These are phyloP conservation scores for Syzygium oleosum DNA, from an alignment of 345 rosid genomes.

Conservation along the genomic window DNA sequence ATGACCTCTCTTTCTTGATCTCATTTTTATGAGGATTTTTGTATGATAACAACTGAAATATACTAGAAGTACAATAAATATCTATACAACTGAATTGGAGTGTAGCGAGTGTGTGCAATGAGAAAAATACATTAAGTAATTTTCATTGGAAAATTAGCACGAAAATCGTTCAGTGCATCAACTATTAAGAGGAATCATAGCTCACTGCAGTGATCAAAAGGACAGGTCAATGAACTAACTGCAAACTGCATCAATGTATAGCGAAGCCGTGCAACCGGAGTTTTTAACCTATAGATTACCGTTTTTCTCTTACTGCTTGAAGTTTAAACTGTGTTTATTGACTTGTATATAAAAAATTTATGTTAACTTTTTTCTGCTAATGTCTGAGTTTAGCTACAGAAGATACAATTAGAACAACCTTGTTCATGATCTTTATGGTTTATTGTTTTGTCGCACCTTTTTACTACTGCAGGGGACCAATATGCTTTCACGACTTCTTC, in stretches of 20 bases:
- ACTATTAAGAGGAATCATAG: background rate
- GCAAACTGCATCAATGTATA: background rate
- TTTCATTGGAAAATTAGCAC: background rate
- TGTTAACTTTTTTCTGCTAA: background rate
- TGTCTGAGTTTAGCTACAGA: background rate
- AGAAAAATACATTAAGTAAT: background rate
- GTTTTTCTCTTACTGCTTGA: background rate
- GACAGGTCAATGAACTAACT: background rate
- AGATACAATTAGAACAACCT: background rate
- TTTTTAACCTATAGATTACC: background rate
- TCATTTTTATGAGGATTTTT: background rate
- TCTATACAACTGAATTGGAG: background rate
- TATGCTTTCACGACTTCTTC: slow-evolving; percentile 97
- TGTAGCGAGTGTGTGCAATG: background rate
- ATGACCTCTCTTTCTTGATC: slow-evolving; percentile 20
- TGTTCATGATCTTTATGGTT: background rate
- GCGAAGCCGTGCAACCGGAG: background rate
- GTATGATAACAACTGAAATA: background rate
- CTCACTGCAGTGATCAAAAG: background rate
- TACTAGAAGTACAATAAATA: background rate
- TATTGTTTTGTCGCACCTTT: background rate
- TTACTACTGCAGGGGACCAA: slow-evolving; percentile 75
- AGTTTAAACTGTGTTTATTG: background rate
- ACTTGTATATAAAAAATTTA: background rate
- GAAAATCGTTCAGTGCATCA: background rate